Percentiles rank a stretch among this genome's conserved stretches.
phyloP scores from a whole-genome alignment of 768 basidiomycete genomes.

The Brasilioporus rufonigricans region DNA sequence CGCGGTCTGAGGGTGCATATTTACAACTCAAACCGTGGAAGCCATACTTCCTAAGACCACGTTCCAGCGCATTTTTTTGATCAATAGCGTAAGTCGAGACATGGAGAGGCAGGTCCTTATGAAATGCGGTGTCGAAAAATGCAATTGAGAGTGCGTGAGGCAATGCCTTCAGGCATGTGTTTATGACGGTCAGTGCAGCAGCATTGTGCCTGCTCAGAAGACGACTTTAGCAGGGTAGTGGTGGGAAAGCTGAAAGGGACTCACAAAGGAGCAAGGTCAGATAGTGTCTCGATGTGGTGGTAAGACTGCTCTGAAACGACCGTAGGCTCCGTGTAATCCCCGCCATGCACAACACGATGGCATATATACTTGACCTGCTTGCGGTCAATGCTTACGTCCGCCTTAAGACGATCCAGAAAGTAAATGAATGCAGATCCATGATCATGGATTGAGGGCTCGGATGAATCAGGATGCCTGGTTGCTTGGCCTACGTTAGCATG shows the following conservation, averaged over 20 bases:
- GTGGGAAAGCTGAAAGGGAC: slow-evolving; percentile 25
- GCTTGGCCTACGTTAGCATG: neutral
- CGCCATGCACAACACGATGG: slow-evolving; percentile 87
- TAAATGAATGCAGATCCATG: slow-evolving; percentile 62
- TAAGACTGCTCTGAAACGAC: slow-evolving; percentile 65
- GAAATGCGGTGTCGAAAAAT: slow-evolving; percentile 88
- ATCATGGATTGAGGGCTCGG: slow-evolving; percentile 42
- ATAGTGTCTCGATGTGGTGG: slow-evolving; percentile 70
- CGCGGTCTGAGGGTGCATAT: neutral
- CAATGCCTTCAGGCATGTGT: slow-evolving; percentile 57
- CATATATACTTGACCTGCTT: slow-evolving; percentile 54
- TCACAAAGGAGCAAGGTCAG: slow-evolving; percentile 78
- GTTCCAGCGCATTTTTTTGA: slow-evolving; percentile 54
- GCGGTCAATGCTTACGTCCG: slow-evolving; percentile 41
- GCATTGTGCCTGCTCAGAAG: slow-evolving; percentile 52
- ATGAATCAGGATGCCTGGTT: slow-evolving; percentile 21
- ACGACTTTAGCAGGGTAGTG: neutral
- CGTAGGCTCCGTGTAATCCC: slow-evolving; percentile 70
- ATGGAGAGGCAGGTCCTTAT: slow-evolving; percentile 70
- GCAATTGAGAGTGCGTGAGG: slow-evolving; percentile 73
- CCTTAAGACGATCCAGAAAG: slow-evolving; percentile 50
- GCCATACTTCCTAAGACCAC: slow-evolving; percentile 84
- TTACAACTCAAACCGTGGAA: slow-evolving; percentile 84
- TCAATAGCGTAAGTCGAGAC: slow-evolving; percentile 80
- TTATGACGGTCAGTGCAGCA: slow-evolving; percentile 57